Evolutionary conservation across 108 stramenopile species (phyloP), one percentile per base, ranked within the genome.

Genomic region (Nitzschia palea): DNA sequence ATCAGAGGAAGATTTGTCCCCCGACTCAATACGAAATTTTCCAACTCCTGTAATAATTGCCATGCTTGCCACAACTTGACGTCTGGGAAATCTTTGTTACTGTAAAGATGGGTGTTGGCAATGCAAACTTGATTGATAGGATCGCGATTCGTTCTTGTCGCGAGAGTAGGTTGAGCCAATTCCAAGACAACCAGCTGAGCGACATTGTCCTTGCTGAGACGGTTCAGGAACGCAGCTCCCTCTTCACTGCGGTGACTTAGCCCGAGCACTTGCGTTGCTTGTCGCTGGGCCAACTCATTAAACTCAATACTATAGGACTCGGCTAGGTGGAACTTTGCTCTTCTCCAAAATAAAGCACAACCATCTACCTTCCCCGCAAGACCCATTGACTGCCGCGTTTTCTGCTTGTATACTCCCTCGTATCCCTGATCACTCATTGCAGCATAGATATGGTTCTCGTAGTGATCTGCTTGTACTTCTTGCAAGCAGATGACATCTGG

Each of bases 11-110:
- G 78, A 45, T 84, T 89, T 12, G 78, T 62, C 3, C 87, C 86
- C 44, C 93, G 80, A 60, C 84, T 85, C 78, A 92, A 72, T 36
- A 85, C 82, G 58, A 96, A 97, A 26, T 91, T 87, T 68, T 97
- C 95, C 62, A 99, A 80, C 73, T 97, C 95, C 69, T 95, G 90
- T 60, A 97, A 63, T 23, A 99, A 85, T 53, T 91, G 88, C 86
- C 93, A 89, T 23, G 95, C 80, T 72, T 99, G 98, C 96, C 97
- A 99, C 27, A 99, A 86, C 91, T 99, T 99, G 58, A 98, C 95
- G 77, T 99, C 98, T 22, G 95, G 95, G 61, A 81, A 95, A 68
- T 97, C 96, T 62, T 96, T 96, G 88, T 99, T 94, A 70, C 91
- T 92, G 83, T 97, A 98, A n/a, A 99, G 78, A 81, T 99, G 98